Evolutionary conservation across 1,139 yeast genomes (phyloP), one percentile per base, ranked within the genome.

Genomic region (Blastobotrys arbuscula): DNA sequence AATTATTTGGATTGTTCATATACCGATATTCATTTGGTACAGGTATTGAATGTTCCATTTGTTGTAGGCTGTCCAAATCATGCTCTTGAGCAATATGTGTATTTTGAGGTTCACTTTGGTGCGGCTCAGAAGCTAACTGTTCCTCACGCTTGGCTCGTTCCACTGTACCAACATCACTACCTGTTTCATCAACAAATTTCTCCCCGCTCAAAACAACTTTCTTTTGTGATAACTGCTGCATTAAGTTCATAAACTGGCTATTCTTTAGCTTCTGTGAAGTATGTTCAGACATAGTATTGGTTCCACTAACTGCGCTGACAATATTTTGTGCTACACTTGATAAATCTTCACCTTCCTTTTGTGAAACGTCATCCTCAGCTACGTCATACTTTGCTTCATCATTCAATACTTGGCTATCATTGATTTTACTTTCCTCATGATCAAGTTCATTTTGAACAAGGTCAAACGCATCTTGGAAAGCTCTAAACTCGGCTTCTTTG

Each of bases 171-270:
- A 34, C 54, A 3, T 54, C 59, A 13, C 49, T 54, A 41, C 65
- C 64, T 19, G 52, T 45, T 12, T 47, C 37, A 23, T 63, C 64
- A 8, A 70, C 71, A 55, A 70, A 61, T 49, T 64, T 60, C 34
- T 64, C 60, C 10, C 64, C 67, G 23, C 62, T 60, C 9, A 70
- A 55, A 12, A 55, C 55, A 16, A 64, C 66, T 43, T 64, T 58
- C 41, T 59, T 57, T 38, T 62, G 61, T 23, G 69, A 58, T 15
- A 71, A 57, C 46, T 66, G 62, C 35, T 61, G 61, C 74, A 71
- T 70, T 37, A 71, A 58, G n/a, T 62, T 58, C 62, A 71, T 59
- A 52, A 71, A 71, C 35, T 66, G 60, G 41, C 71, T 66, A 44
- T 62, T 59, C 47, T 61, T 56, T 53, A 71, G 64, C 51, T 71